Percentiles rank a stretch among this genome's conserved stretches.
These are phyloP conservation scores for Cordyceps fumosorosea DNA, from an alignment of 2,329 filamentous ascomycete genomes.

Conservation along the genomic window DNA sequence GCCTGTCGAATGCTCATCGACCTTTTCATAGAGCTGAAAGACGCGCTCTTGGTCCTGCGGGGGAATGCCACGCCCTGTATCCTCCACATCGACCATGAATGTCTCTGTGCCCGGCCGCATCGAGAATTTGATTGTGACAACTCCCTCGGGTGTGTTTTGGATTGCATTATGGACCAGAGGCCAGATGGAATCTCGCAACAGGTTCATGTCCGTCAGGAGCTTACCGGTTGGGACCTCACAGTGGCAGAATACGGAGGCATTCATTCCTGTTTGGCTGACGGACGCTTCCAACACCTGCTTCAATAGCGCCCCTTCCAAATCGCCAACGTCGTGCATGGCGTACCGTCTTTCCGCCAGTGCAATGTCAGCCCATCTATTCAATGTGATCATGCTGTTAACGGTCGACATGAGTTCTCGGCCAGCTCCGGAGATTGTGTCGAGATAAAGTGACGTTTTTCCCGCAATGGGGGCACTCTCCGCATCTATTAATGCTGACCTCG, in stretches of 20 bases:
- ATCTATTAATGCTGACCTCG: background rate
- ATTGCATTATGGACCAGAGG: background rate
- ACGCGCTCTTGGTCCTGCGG: conserved; percentile 29
- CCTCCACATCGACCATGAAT: conserved; percentile 33
- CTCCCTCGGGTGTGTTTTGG: background rate
- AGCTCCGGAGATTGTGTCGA: conserved; percentile 13
- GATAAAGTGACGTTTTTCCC: conserved; percentile 17
- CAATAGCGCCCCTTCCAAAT: background rate
- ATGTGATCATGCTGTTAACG: conserved; percentile 37
- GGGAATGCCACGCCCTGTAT: conserved; percentile 35
- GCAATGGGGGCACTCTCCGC: background rate
- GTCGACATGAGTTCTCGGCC: background rate
- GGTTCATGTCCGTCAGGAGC: background rate
- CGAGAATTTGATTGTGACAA: conserved; percentile 24
- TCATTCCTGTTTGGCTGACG: background rate
- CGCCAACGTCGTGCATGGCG: conserved; percentile 16
- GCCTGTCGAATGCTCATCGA: conserved; percentile 29
- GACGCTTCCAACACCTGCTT: background rate
- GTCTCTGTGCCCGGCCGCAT: conserved; percentile 23
- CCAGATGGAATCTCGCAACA: background rate
- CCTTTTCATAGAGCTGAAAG: conserved; percentile 38
- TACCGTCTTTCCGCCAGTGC: conserved; percentile 24
- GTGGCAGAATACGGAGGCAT: background rate
- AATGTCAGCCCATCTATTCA: conserved; percentile 32
- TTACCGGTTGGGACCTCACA: background rate